Evolutionary conservation across 1,139 yeast genomes (phyloP), one percentile per base, ranked within the genome.

Genomic region (Neolecta irregularis): DNA sequence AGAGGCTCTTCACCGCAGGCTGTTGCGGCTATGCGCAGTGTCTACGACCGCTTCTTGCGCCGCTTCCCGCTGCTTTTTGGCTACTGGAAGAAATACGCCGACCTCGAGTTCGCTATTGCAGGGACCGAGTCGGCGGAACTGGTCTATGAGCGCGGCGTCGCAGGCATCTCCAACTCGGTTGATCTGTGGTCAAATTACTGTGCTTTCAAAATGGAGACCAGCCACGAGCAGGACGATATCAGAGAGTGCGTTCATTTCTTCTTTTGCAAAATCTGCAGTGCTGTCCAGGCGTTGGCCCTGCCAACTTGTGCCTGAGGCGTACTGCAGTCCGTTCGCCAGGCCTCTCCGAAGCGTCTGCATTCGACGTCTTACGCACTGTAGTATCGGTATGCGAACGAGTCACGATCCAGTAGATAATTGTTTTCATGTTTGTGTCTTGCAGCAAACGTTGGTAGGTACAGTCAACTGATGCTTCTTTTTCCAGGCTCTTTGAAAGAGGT

Each of bases 51-150:
- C 17, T 57, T 85, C 36, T 59, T 88, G 9, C 57, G 55, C 2
- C 63, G 66, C 38, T 83, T 65, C 52, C 96, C 96, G 0, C 58
- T 65, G 24, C 55, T 76, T 25, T 79, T 74, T 48, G 80, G 78
- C 33, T 80, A 78, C 52, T 80, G 95, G 88, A 63, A 75, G 31
- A 68, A 72, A 43, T 80, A 67, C 51, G 93, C 94, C 1, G 58
- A 64, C 17, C 60, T 70, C 56, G 80, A 74, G 52, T 76, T 69
- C 49, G 61, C 63, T 34, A 52, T 78, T 22, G 80, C 81, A 1
- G 54, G 67, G 43, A 61, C 73, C 0, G 60, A 58, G 1, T 49
- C 54, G 3, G 69, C 80, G 2, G 61, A 57, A 30, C 48, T 44
- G 2, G 33, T 79, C 0, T 88, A 67, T 50, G 56, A 64, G 35